Evolutionary conservation across 2,329 filamentous ascomycete species (phyloP).

Genomic region (Didymosphaeria variabile): DNA sequence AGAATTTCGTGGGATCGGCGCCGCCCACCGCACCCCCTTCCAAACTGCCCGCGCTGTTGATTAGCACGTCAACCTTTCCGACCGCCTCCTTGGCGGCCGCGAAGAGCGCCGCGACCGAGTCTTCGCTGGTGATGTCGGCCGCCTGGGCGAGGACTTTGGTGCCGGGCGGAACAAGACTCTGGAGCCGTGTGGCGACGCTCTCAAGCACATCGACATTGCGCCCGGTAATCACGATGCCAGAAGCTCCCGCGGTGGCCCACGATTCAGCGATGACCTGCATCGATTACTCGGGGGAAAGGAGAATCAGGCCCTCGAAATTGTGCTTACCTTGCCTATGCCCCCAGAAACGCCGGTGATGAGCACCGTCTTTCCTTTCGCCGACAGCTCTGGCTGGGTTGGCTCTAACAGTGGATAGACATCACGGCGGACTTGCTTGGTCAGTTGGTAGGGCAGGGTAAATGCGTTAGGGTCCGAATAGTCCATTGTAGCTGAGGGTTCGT

Average conservation of each 20-base stretch:
- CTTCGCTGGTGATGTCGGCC: conserved; percentile 31
- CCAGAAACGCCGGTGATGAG: conserved; percentile 33
- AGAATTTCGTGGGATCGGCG: conserved; percentile 19
- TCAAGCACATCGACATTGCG: conserved; percentile 32
- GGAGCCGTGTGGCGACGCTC: conserved; percentile 22
- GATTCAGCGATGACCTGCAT: conserved; percentile 33
- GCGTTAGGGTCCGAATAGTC: conserved; percentile 23
- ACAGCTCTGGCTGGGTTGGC: conserved; percentile 19
- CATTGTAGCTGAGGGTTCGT: conserved; percentile 13
- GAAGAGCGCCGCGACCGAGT: conserved; percentile 27
- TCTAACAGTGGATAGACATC: conserved; percentile 25
- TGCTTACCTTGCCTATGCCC: conserved; percentile 27
- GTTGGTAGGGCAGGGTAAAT: conserved; percentile 26
- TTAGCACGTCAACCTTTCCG: conserved; percentile 27
- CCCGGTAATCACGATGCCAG: conserved; percentile 33
- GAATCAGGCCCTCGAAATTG: conserved; percentile 5
- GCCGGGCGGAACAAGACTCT: conserved; percentile 21
- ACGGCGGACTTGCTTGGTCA: conserved; percentile 28
- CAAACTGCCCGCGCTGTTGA: conserved; percentile 27
- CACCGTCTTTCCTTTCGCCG: conserved; percentile 24
- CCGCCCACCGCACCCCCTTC: conserved; percentile 13
- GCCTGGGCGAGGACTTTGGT: conserved; percentile 30
- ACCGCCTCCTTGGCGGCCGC: conserved; percentile 20
- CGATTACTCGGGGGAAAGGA: conserved; percentile 9
- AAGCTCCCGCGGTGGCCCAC: conserved; percentile 36